phyloP scores from a whole-genome alignment of 768 basidiomycete genomes.

The Pisolithus sp. region DNA sequence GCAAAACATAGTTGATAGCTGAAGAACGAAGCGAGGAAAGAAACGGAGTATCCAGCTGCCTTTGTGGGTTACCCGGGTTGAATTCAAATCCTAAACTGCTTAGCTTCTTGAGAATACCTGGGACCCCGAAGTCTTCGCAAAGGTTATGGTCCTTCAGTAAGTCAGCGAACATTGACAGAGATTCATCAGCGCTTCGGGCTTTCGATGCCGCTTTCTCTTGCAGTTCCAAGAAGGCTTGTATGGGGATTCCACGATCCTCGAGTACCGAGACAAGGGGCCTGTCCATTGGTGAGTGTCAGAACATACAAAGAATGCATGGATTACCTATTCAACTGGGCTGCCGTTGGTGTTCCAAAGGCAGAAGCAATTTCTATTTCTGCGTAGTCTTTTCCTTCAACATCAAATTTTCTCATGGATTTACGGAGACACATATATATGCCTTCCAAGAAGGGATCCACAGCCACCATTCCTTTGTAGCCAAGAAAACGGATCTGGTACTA shows the following conservation, averaged over 20 bases:
- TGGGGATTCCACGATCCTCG: slow-evolving; percentile 64
- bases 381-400: slow-evolving; percentile 36
- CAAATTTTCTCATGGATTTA: slow-evolving; percentile 72
- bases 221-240: slow-evolving; percentile 51
- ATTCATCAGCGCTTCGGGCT: slow-evolving; percentile 55
- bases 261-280: slow-evolving; percentile 75
- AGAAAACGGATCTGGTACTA: slow-evolving; percentile 79
- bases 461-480: slow-evolving; percentile 82
- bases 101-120: slow-evolving; percentile 44
- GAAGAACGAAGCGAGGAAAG: slow-evolving; percentile 51
- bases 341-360: slow-evolving; percentile 52
- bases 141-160: slow-evolving; percentile 46
- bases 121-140: slow-evolving; percentile 42
- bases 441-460: slow-evolving; percentile 46
- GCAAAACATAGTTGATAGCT: slow-evolving; percentile 56
- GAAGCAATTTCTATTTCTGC: slow-evolving; percentile 72
- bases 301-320: neutral
- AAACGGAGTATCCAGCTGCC: slow-evolving; percentile 49
- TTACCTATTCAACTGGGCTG: slow-evolving; percentile 69
- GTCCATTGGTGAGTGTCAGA: neutral
- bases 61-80: slow-evolving; percentile 25
- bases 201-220: slow-evolving; percentile 54
- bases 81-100: slow-evolving; percentile 44
- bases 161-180: slow-evolving; percentile 38
- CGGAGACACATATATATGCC: slow-evolving; percentile 66